Evolutionary conservation across 257 asterid species (phyloP).

Genomic region (Nicotiana obtusifolia): DNA sequence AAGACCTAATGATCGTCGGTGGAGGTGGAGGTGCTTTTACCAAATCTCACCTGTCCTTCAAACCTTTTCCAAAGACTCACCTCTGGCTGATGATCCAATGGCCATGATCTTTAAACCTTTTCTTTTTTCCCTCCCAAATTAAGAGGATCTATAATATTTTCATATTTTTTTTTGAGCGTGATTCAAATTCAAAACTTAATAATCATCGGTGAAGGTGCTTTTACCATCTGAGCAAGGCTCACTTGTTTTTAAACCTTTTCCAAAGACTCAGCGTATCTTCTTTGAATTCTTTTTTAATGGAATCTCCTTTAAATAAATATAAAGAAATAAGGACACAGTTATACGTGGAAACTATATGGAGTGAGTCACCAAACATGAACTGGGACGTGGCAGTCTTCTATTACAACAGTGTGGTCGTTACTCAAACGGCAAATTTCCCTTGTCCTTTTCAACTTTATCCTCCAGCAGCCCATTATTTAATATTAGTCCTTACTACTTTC

Average conservation of each 20-base stretch:
- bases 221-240: no score
- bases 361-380: slow-evolving; percentile 28
- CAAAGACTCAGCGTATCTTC: neutral
- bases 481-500: no score
- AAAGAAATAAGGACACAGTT: neutral
- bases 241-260: neutral
- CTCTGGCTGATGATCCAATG: neutral
- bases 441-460: slow-evolving; percentile 23
- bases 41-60: no score
- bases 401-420: slow-evolving; percentile 9
- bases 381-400: slow-evolving; percentile 35
- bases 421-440: slow-evolving; percentile 21
- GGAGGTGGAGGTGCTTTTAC: no score
- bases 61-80: no score
- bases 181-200: no score
- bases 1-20: no score
- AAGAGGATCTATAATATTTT: no score
- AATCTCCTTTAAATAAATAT: neutral
- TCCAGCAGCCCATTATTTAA: slow-evolving; percentile 17
- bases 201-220: no score
- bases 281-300: neutral
- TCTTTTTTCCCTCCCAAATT: no score
- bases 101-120: neutral
- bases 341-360: slow-evolving; percentile 37
- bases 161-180: no score